Percentiles rank a stretch among this genome's conserved stretches.
These are phyloP conservation scores for Zoysia matrella DNA, from an alignment of 202 grass and related monocot genomes.

Conservation along the genomic window DNA sequence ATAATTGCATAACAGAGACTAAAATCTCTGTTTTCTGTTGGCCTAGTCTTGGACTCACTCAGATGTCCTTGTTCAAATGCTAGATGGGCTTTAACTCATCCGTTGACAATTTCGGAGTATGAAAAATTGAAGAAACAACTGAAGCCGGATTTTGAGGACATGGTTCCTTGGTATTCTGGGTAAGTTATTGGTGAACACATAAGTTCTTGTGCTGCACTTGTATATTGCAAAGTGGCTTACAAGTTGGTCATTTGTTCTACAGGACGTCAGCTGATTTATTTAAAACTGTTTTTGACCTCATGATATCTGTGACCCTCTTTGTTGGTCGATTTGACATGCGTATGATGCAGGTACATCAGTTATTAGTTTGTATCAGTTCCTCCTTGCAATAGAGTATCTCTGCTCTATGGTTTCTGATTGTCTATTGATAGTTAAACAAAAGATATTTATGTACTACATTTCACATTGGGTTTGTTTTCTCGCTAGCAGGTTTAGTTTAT, in stretches of 20 bases:
- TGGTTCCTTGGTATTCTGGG: neutral
- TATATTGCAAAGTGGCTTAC: constrained; percentile 1
- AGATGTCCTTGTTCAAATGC: constrained; percentile 17
- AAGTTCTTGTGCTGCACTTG: constrained; percentile 31
- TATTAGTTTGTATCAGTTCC: constrained; percentile 20
- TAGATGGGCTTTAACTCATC: constrained; percentile 96
- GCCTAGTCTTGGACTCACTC: constrained; percentile 27
- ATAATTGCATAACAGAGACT: constrained; percentile 30
- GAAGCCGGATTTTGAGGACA: constrained; percentile 98
- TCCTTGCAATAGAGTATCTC: neutral
- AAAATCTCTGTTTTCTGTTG: constrained; percentile 20
- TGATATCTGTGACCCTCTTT: constrained; percentile 97
- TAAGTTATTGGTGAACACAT: constrained; percentile 3
- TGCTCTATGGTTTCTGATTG: constrained; percentile 30
- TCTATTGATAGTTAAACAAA: constrained; percentile 9
- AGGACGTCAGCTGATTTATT: constrained; percentile 55
- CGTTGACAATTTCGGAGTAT: constrained; percentile 77
- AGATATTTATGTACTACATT: constrained; percentile 27
- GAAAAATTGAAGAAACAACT: constrained; percentile 90
- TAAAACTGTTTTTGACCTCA: constrained; percentile 97
- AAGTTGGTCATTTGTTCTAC: constrained; percentile 41
- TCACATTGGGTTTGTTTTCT: neutral
- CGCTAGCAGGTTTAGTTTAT: constrained; percentile 16
- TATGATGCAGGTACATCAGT: constrained; percentile 90
- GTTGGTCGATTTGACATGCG: constrained; percentile 99